phyloP scores from a whole-genome alignment of 2,329 filamentous ascomycete genomes.

The Beauveria rudraprayagi region DNA sequence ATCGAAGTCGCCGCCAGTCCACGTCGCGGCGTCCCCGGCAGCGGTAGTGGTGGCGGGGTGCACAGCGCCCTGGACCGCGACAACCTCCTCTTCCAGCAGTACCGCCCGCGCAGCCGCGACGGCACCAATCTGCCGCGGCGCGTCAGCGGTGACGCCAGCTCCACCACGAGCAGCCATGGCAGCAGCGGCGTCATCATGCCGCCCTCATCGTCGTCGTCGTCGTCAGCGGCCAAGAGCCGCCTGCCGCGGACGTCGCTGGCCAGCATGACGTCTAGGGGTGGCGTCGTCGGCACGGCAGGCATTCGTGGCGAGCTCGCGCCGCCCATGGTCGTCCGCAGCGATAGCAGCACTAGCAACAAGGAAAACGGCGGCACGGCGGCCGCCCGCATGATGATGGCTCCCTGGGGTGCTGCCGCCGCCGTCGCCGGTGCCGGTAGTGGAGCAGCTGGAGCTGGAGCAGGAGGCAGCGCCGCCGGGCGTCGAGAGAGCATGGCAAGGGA shows the following conservation, averaged over 20 bases:
- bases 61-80: constrained; percentile 2
- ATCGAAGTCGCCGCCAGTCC: constrained; percentile 48
- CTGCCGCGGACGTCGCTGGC: constrained; percentile 31
- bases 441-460: background rate
- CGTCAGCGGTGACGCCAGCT: constrained; percentile 32
- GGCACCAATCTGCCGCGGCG: constrained; percentile 35
- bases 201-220: background rate
- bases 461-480: background rate
- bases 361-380: constrained; percentile 22
- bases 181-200: constrained; percentile 8
- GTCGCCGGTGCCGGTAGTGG: constrained; percentile 12
- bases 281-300: constrained; percentile 15
- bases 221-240: constrained; percentile 26
- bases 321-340: constrained; percentile 28
- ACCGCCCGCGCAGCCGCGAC: constrained; percentile 35
- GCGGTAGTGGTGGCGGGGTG: constrained; percentile 31
- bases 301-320: constrained; percentile 17
- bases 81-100: constrained; percentile 22
- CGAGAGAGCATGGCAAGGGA: background rate
- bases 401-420: constrained; percentile 11
- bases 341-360: constrained; percentile 33
- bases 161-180: constrained; percentile 17
- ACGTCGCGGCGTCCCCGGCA: constrained; percentile 30
- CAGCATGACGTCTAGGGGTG: constrained; percentile 18
- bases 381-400: constrained; percentile 11